A percentile compares a stretch with the other conserved stretches of the same genome.
phyloP scores from a whole-genome alignment of 495 filamentous ascomycete species.

The Trichoderma asperelloides region DNA sequence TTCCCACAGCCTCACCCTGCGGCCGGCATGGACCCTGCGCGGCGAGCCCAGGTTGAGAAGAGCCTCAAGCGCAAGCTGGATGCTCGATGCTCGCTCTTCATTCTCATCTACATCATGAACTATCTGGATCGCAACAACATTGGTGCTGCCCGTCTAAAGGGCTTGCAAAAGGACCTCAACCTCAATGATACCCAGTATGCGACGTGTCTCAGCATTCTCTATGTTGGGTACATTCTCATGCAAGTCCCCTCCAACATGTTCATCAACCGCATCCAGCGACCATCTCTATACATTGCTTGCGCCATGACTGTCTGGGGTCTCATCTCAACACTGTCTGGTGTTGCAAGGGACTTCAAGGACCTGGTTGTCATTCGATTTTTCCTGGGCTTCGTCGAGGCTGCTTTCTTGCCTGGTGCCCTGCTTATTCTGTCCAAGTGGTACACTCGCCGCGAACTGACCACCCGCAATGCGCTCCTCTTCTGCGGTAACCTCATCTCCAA shows the following conservation, averaged over 20 bases:
- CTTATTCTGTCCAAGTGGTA: slow-evolving; percentile 50
- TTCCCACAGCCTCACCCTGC: neutral
- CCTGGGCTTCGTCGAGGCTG: slow-evolving; percentile 51
- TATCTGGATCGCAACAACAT: slow-evolving; percentile 62
- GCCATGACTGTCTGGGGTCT: slow-evolving; percentile 63
- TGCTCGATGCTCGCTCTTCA: slow-evolving; percentile 31
- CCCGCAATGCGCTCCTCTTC: slow-evolving; percentile 51
- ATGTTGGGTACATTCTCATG: slow-evolving; percentile 48
- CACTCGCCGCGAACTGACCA: slow-evolving; percentile 41
- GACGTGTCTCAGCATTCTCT: slow-evolving; percentile 33
- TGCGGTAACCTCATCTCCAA: slow-evolving; percentile 52
- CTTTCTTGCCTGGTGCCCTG: slow-evolving; percentile 36
- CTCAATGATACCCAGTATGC: slow-evolving; percentile 31
- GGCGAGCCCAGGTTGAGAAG: slow-evolving; percentile 28
- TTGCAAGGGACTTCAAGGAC: slow-evolving; percentile 48
- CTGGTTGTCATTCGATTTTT: slow-evolving; percentile 60
- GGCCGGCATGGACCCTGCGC: slow-evolving; percentile 25
- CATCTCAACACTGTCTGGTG: slow-evolving; percentile 53
- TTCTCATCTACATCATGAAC: slow-evolving; percentile 62
- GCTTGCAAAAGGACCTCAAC: slow-evolving; percentile 33
- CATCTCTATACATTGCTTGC: slow-evolving; percentile 36
- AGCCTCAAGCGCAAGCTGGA: slow-evolving; percentile 35
- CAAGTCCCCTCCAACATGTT: slow-evolving; percentile 34
- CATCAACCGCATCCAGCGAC: slow-evolving; percentile 31
- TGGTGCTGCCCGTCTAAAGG: slow-evolving; percentile 37